Percentiles rank a stretch among this genome's conserved stretches.
phyloP scores from a whole-genome alignment of 2,329 filamentous ascomycete genomes.

The Stylonectria norvegica region DNA sequence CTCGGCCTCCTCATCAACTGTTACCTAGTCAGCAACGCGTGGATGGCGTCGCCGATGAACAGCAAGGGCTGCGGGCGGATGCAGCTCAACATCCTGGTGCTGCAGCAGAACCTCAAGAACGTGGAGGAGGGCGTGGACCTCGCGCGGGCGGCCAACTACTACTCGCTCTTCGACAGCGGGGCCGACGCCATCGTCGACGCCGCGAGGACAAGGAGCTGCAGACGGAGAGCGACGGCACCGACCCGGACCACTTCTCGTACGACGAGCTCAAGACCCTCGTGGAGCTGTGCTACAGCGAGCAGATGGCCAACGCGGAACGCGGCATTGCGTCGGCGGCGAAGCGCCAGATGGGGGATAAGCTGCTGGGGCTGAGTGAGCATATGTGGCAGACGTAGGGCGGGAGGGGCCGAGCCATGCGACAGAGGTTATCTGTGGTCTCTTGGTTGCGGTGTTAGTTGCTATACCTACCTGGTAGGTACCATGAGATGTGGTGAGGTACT shows the following conservation, averaged over 20 bases:
- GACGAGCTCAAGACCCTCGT: slow-evolving; percentile 64
- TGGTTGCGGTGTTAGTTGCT: too few species aligned
- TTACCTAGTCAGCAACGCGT: slow-evolving; percentile 70
- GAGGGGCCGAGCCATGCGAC: too few species aligned
- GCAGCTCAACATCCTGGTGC: slow-evolving; percentile 87
- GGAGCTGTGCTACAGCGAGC: slow-evolving; percentile 67
- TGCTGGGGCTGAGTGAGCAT: slow-evolving; percentile 67
- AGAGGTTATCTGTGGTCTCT: too few species aligned
- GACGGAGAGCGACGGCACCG: slow-evolving; percentile 30
- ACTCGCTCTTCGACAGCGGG: slow-evolving; percentile 63
- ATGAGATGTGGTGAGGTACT: too few species aligned
- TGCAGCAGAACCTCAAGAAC: slow-evolving; percentile 96
- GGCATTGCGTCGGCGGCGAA: slow-evolving; percentile 65
- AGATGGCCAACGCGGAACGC: slow-evolving; percentile 62
- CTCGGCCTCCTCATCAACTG: slow-evolving; percentile 75
- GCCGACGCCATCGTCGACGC: slow-evolving; percentile 62
- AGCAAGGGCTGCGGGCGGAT: slow-evolving; percentile 77
- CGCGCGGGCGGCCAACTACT: slow-evolving; percentile 63
- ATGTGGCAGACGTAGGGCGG: slow-evolving; percentile 61
- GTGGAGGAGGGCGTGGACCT: slow-evolving; percentile 71
- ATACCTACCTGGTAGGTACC: too few species aligned
- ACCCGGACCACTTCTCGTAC: slow-evolving; percentile 53
- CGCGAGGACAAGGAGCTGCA: slow-evolving; percentile 45
- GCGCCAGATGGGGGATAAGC: slow-evolving; percentile 66
- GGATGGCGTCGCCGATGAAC: slow-evolving; percentile 79